Base-by-base conservation (phyloP, 2,329 filamentous ascomycete species). In the Cercospora sp. region DNA sequence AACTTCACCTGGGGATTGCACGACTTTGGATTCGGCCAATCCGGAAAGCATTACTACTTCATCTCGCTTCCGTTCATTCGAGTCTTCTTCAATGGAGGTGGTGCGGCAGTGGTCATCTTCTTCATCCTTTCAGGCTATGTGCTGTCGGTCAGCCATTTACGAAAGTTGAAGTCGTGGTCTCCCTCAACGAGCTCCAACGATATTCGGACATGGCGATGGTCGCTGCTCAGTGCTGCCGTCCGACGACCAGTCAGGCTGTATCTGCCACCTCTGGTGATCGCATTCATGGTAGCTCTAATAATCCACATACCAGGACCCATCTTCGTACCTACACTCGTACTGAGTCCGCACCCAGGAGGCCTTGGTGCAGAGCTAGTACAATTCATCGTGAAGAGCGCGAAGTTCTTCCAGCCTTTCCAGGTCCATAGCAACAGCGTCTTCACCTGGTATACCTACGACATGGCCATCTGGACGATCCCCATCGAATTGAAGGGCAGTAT, bases 1-100 rank as follows among this genome's bases (percentile, higher is more conserved):
- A 63, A 64, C 45, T 67, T 65, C 51, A 60, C 53, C 26, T 43
- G 30, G 32, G 69, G 64, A 12, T 59, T 59, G 26, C 7, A 83
- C 81, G 60, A 88, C 10, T 64, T 63, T 28, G 69, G 70, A 2
- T 68, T 68, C 18, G 71, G 71, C 5, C 64, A 70, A 34, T 73
- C 83, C 1, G 79, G 81, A 70, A 77, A 81, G 49, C 78, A 84
- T 74, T 77, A 60, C 55, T 8, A 78, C 88, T 71, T 78, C 79
- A 72, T 76, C 82, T 53, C 63, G 67, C 80, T 91, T 3, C 89
- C 88, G 2, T 81, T 84, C 1, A 75, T 91, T 32, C 82, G 89
- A 37, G 30, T 68, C 18, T 79, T 82, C 43, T 83, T 51, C 73
- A 82, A 83, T 0, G 88, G 88, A 1, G 86, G 88, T 0, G 85